These are phyloP conservation scores for Leccinum pachyderme DNA, from an alignment of 1,284 basidiomycete genomes.

Conservation along the genomic window DNA sequence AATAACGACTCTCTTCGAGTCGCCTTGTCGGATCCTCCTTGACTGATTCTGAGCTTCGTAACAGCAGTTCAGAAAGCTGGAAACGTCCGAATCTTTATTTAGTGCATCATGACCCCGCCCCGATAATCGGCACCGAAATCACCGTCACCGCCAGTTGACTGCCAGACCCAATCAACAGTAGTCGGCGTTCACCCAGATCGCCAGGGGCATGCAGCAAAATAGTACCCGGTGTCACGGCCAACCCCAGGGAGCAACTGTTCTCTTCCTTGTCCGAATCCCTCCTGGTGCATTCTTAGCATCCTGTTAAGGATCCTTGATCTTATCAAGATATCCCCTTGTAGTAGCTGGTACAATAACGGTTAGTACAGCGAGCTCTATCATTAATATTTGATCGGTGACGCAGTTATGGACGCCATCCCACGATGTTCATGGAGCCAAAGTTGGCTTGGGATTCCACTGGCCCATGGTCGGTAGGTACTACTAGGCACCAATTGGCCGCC, in stretches of 20 bases:
- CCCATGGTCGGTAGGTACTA: not conserved
- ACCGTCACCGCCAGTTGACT: not conserved
- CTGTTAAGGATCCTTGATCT: not conserved
- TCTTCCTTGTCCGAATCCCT: not conserved
- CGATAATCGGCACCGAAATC: not conserved
- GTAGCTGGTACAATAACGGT: not conserved
- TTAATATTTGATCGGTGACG: not conserved
- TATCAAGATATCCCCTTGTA: not conserved
- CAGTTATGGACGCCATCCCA: not conserved
- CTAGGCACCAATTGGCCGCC: slow-evolving; percentile 1
- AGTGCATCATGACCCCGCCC: not conserved
- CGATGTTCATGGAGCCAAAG: not conserved
- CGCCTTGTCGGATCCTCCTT: too few relatives aligned
- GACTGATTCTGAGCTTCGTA: too few relatives aligned
- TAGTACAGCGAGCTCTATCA: not conserved
- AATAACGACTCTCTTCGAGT: too few relatives aligned
- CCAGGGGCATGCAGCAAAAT: not conserved
- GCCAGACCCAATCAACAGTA: too few relatives aligned
- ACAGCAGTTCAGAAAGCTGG: not conserved
- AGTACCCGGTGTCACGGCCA: not conserved
- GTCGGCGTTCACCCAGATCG: not conserved
- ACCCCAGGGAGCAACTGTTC: not conserved
- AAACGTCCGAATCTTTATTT: not conserved
- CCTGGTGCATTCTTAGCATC: not conserved
- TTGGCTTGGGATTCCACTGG: not conserved